These are phyloP conservation scores for Azolla pinnata DNA, from an alignment of 75 land plant genomes.

Conservation along the genomic window DNA sequence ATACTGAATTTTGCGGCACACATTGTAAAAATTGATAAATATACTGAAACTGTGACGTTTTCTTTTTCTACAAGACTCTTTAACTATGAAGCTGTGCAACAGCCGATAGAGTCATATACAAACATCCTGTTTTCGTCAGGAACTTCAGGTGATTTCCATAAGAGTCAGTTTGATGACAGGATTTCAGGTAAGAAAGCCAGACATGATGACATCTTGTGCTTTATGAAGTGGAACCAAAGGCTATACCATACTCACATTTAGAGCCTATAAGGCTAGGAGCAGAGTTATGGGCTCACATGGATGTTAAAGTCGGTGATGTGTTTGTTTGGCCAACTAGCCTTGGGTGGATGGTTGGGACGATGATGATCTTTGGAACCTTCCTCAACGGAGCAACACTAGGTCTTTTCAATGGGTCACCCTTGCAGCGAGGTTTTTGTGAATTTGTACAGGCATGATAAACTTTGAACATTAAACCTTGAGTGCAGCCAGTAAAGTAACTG, in stretches of 20 bases:
- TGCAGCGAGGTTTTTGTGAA: conserved; percentile 69
- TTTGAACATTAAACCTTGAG: no score
- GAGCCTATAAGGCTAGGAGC: conserved; percentile 65
- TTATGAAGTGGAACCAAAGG: conserved; percentile 81
- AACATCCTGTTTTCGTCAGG: conserved; percentile 92
- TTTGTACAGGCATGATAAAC: conserved; percentile 93
- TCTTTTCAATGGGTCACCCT: conserved; percentile 90
- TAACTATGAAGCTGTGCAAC: conserved; percentile 50
- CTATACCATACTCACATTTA: conserved; percentile 92
- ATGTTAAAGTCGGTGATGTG: conserved; percentile 62
- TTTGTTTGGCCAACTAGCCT: conserved; percentile 88
- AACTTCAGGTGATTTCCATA: conserved; percentile 54
- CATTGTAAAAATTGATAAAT: no score
- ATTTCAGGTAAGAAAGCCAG: no score
- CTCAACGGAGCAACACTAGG: conserved; percentile 72
- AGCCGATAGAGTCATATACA: conserved; percentile 41
- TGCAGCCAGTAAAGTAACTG: no score
- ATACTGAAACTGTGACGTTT: no score
- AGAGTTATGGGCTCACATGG: conserved; percentile 75
- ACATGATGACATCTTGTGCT: neutral
- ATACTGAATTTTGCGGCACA: no score
- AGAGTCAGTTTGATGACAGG: no score
- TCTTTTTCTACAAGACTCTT: no score
- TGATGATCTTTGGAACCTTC: conserved; percentile 44
- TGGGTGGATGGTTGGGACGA: conserved; percentile 93